Conservation (phyloP, 164 flowering plant species). For the Aristolochia contorta region DNA sequence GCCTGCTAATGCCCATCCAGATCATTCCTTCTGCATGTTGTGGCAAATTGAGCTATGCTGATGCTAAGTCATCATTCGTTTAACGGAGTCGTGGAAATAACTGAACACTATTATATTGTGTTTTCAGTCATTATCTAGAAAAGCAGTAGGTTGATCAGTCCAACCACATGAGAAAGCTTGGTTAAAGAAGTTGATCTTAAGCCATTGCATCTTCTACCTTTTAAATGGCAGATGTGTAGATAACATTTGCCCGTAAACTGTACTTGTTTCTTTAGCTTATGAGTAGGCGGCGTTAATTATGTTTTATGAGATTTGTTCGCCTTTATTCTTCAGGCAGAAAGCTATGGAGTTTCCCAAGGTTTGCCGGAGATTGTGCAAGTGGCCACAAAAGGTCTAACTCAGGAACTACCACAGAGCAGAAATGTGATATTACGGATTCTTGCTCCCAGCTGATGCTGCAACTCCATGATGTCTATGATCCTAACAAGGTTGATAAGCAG, state of each 20-base stretch:
- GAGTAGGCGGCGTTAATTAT: neutral
- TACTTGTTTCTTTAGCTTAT: neutral
- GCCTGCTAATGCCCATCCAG: too few species aligned
- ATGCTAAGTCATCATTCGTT: too few species aligned
- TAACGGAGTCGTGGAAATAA: too few species aligned
- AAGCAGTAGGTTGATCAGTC: too few species aligned
- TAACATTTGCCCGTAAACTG: neutral
- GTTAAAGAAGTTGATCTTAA: too few species aligned
- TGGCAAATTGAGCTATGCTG: too few species aligned
- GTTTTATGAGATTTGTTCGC: neutral
- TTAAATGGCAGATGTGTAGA: too few species aligned
- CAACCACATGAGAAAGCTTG: too few species aligned
- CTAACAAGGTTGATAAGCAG: constrained; percentile 52
- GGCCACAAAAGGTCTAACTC: constrained; percentile 48
- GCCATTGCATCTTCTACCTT: too few species aligned
- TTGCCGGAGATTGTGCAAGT: constrained; percentile 94
- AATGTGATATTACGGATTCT: constrained; percentile 70
- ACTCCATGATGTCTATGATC: constrained; percentile 92
- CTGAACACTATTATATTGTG: too few species aligned
- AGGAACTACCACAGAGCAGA: constrained; percentile 59
- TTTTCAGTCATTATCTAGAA: too few species aligned
- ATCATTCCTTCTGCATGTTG: too few species aligned
- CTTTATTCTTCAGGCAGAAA: constrained; percentile 46
- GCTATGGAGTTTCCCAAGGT: constrained; percentile 85
- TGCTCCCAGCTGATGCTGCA: constrained; percentile 98